phyloP scores from a whole-genome alignment of 2,329 filamentous ascomycete species.

The Penicillium sp. region DNA sequence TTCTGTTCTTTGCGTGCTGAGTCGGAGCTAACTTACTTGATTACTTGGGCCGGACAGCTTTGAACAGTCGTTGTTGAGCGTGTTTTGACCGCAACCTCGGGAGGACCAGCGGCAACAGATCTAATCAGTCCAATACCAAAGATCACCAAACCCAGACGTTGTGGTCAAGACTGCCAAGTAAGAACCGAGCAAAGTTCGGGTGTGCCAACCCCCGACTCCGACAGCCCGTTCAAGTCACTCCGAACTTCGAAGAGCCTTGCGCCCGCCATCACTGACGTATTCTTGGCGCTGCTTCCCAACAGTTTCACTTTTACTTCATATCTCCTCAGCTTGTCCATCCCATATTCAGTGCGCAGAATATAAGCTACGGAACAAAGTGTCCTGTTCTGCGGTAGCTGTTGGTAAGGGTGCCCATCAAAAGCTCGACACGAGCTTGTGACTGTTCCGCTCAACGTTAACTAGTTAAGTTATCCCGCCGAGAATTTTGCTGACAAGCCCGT shows the following conservation, averaged over 20 bases:
- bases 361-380: not conserved
- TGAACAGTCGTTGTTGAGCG: not conserved
- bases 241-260: not conserved
- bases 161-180: not conserved
- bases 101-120: not conserved
- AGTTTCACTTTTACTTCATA: constrained; percentile 7
- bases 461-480: not conserved
- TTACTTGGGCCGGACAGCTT: not conserved
- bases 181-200: not conserved
- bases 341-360: not conserved
- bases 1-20: constrained; percentile 1
- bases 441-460: too few relatives aligned
- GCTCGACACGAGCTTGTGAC: not conserved
- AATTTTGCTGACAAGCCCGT: constrained; percentile 7
- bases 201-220: not conserved
- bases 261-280: not conserved
- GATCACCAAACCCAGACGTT: not conserved
- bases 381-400: not conserved
- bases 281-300: constrained; percentile 6
- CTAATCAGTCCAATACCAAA: not conserved
- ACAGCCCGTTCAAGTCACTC: not conserved
- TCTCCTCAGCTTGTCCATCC: not conserved
- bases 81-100: not conserved
- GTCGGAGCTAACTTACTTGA: not conserved
- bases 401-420: not conserved